Percentiles rank a stretch among this genome's conserved stretches.
Evolutionary conservation across 345 rosid genomes (phyloP).

Genomic region (Salix dunnii): DNA sequence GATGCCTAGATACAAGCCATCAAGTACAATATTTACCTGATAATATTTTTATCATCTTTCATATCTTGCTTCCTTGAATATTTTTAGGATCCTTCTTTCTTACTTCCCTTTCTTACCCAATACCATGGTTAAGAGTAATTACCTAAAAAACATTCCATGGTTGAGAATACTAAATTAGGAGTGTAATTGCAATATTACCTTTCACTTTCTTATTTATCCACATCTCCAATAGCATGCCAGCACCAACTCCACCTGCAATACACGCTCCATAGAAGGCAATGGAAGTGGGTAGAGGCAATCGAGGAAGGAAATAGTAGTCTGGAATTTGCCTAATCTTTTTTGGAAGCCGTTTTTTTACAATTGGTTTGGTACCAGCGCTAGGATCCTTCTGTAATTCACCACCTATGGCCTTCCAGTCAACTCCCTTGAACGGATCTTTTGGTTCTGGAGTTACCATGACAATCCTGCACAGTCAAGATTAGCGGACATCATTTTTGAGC

Average conservation of each 20-base stretch:
- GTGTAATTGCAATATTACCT: constrained; percentile 36
- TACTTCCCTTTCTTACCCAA: neutral
- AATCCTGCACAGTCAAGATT: neutral
- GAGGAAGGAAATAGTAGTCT: constrained; percentile 86
- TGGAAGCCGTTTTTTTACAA: constrained; percentile 65
- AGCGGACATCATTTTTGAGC: neutral
- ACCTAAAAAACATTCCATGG: neutral
- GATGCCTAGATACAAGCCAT: neutral
- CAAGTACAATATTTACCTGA: neutral
- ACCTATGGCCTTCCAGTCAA: constrained; percentile 75
- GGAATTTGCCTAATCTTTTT: constrained; percentile 80
- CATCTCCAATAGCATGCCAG: constrained; percentile 76
- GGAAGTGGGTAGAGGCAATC: constrained; percentile 50
- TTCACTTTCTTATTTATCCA: constrained; percentile 88
- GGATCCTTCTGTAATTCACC: constrained; percentile 66
- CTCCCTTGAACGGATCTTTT: constrained; percentile 82
- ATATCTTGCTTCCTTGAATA: neutral
- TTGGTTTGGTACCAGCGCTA: constrained; percentile 39
- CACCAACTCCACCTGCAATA: constrained; percentile 81
- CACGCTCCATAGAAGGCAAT: constrained; percentile 75
- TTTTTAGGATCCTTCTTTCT: neutral
- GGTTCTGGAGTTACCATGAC: constrained; percentile 60
- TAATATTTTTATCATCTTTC: neutral
- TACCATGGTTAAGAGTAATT: neutral
- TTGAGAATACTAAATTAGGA: too few relatives aligned